A percentile compares a stretch with the other conserved stretches of the same genome.
Evolutionary conservation across 805 yeast species (phyloP).

Genomic region (Hemisphaericaspora nanyangensis): DNA sequence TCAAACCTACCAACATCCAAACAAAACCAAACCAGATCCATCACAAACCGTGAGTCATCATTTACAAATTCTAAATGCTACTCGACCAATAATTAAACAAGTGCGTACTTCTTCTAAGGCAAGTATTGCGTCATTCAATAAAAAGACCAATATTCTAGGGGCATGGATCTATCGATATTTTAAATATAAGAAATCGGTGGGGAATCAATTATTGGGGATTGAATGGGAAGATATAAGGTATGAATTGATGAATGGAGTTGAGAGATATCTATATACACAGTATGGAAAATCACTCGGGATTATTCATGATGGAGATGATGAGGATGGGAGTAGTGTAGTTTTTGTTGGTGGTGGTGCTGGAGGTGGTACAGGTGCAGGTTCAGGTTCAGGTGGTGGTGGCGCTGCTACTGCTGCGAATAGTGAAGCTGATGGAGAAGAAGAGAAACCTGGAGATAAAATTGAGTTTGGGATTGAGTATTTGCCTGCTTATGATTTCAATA

Average conservation of each 20-base stretch:
- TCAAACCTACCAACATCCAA: neutral
- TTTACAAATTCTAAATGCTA: constrained; percentile 12
- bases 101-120: constrained; percentile 22
- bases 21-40: constrained; percentile 9
- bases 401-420: neutral
- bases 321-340: neutral
- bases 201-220: constrained; percentile 34
- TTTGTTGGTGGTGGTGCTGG: neutral
- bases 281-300: constrained; percentile 22
- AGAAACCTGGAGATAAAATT: neutral
- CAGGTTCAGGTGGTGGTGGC: neutral
- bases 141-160: constrained; percentile 22
- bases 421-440: neutral
- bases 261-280: constrained; percentile 30
- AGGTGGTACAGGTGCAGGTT: too few species aligned
- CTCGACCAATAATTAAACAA: constrained; percentile 26
- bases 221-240: constrained; percentile 42
- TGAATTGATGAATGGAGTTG: constrained; percentile 35
- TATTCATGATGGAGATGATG: neutral
- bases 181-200: constrained; percentile 31
- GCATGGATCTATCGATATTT: constrained; percentile 33
- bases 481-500: constrained; percentile 33
- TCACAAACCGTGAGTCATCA: constrained; percentile 18
- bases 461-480: constrained; percentile 25
- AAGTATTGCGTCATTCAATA: constrained; percentile 24